Evolutionary conservation across 768 basidiomycete genomes (phyloP), one percentile per base, ranked within the genome.

Genomic region (Lyophyllum atratum): DNA sequence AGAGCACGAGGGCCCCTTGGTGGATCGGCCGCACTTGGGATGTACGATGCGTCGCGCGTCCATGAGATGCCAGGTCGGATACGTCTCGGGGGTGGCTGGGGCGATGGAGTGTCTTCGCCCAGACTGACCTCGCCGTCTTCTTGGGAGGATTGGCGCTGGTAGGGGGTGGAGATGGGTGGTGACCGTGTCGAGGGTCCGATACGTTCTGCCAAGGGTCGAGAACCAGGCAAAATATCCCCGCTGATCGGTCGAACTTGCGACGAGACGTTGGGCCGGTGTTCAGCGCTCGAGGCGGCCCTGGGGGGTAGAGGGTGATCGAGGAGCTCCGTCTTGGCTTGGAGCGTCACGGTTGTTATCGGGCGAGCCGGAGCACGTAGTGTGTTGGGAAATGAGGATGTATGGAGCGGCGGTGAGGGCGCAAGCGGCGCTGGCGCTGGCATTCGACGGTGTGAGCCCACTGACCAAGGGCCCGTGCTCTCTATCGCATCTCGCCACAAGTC

Each of bases 101-200:
- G 58, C 0, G 62, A 61, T 0, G 62, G 52, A 0, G 62, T 59
- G 15, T 65, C 60, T 8, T 62, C 63, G 19, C 61, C 58, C 3
- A 61, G 67, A 40, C 65, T 77, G 53, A 84, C 83, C 65, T 84
- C 83, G 4, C 82, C 82, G 40, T 84, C 83, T 64, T 84, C 83
- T 25, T 78, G 80, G 5, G 80, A 76, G 0, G 68, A 64, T 9
- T 70, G 68, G n/a, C 68, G 71, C 57, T 43, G 59, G 22, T 39
- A 60, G 53, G 52, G 19, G 54, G 49, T 15, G 34, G 50, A 3
- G 50, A 31, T 15, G 25, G 39, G 26, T 47, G 39, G 51, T 48
- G 52, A 26, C 31, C 54, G 34, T 53, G 33, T 37, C n/a, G 58
- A 10, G 19, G 42, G 50, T 17, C 50, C 40, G 25, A 59, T 49